Evolutionary conservation across 2,329 filamentous ascomycete genomes (phyloP).

Genomic region (Escovopsis sp.): DNA sequence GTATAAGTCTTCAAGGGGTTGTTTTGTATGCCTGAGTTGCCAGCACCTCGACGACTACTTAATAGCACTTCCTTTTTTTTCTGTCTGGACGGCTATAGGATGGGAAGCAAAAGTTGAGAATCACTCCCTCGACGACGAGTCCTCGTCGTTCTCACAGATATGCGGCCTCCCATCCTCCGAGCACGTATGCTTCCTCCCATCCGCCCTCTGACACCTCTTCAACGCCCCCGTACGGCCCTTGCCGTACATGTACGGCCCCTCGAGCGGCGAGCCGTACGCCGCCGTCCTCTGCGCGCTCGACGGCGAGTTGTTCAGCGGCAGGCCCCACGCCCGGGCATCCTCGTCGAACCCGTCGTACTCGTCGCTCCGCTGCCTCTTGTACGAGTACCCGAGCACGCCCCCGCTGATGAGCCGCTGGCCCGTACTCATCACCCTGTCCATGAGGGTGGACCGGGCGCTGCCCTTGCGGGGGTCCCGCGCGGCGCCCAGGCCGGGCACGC

Average conservation of each 20-base stretch:
- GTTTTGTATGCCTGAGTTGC: too few species aligned
- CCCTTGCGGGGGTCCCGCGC: constrained; percentile 5
- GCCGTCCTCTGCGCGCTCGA: background rate
- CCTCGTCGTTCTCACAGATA: constrained; percentile 15
- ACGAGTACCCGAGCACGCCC: background rate
- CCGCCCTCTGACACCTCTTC: constrained; percentile 12
- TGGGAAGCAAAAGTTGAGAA: background rate
- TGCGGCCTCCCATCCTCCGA: constrained; percentile 21
- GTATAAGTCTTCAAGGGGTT: too few species aligned
- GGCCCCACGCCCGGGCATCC: background rate
- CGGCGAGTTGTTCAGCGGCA: constrained; percentile 1
- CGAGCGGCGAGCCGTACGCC: background rate
- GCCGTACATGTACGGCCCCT: constrained; percentile 7
- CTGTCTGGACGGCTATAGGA: too few species aligned
- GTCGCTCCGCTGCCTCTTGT: too few species aligned
- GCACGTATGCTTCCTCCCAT: constrained; percentile 13
- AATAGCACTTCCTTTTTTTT: too few species aligned
- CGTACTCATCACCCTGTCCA: constrained; percentile 16
- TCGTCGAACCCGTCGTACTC: background rate
- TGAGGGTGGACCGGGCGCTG: constrained; percentile 11
- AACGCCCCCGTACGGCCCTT: constrained; percentile 8
- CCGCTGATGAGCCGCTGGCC: constrained; percentile 10
- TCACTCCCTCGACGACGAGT: constrained; percentile 1
- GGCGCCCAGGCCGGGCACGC: constrained; percentile 7
- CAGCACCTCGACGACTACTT: too few species aligned